A percentile compares a stretch with the other conserved stretches of the same genome.
phyloP scores from a whole-genome alignment of 805 yeast species.

The Wickerhamomyces rabaulensis region DNA sequence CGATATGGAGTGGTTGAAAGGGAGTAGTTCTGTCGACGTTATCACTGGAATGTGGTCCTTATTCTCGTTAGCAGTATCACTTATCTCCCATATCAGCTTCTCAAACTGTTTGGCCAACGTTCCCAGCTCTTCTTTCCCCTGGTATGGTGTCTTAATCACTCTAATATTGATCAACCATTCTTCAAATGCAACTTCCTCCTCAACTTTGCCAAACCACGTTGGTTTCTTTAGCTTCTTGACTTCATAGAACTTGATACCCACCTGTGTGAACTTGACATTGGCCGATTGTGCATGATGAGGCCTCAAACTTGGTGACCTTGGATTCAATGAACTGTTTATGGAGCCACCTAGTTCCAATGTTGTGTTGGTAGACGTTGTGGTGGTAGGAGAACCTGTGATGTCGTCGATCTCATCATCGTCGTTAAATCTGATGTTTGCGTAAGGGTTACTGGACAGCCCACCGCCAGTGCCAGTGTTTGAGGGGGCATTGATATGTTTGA shows the following conservation, averaged over 20 bases:
- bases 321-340: not conserved
- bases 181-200: slow-evolving; percentile 60
- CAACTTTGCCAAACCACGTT: slow-evolving; percentile 47
- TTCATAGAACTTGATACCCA: slow-evolving; percentile 35
- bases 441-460: slow-evolving; percentile 8
- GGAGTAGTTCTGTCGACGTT: slow-evolving; percentile 56
- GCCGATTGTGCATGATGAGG: slow-evolving; percentile 6
- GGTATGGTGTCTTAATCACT: slow-evolving; percentile 31
- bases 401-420: slow-evolving; percentile 8
- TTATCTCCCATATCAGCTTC: slow-evolving; percentile 37
- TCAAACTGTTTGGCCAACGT: slow-evolving; percentile 32
- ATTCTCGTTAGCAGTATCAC: slow-evolving; percentile 47
- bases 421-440: slow-evolving; percentile 13
- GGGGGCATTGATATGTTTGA: slow-evolving; percentile 6
- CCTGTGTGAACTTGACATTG: slow-evolving; percentile 25
- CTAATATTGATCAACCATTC: slow-evolving; percentile 56
- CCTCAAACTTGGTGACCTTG: slow-evolving; percentile 6
- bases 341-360: slow-evolving; percentile 1
- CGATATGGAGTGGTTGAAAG: slow-evolving; percentile 52
- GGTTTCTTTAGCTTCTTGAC: slow-evolving; percentile 37
- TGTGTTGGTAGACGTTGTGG: not conserved
- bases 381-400: slow-evolving; percentile 3
- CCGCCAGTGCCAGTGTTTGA: not conserved
- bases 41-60: slow-evolving; percentile 73
- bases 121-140: not conserved